A percentile compares a stretch with the other conserved stretches of the same genome.
phyloP scores from a whole-genome alignment of 495 filamentous ascomycete species.

The Thermothielavioides terrestris region DNA sequence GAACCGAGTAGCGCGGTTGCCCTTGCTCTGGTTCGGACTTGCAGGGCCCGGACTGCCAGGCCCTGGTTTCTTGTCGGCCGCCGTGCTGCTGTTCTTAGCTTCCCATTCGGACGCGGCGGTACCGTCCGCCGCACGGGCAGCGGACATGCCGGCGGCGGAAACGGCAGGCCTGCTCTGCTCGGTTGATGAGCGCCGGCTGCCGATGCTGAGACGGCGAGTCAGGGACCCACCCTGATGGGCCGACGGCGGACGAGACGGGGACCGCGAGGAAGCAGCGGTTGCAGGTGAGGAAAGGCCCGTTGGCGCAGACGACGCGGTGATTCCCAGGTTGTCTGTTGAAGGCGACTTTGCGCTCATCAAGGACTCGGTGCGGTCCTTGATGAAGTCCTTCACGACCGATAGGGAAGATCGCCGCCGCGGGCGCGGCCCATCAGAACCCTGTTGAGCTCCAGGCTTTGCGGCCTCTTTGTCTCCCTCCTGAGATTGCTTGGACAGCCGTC shows the following conservation, averaged over 20 bases:
- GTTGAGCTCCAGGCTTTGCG: conserved; percentile 18
- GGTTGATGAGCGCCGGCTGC: conserved; percentile 38
- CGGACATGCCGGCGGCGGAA: conserved; percentile 16
- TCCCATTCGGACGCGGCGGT: conserved; percentile 27
- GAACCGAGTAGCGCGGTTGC: conserved; percentile 60
- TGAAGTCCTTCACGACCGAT: conserved; percentile 44
- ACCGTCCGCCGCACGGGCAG: conserved; percentile 25
- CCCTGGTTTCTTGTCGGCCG: conserved; percentile 12
- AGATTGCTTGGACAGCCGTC: conserved; percentile 28
- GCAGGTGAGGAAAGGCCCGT: conserved; percentile 22
- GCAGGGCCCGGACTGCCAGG: conserved; percentile 10
- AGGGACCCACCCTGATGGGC: conserved; percentile 26
- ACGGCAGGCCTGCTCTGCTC: conserved; percentile 18
- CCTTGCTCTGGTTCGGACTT: conserved; percentile 40
- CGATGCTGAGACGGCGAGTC: conserved; percentile 35
- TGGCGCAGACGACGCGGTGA: conserved; percentile 17
- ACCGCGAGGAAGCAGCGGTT: conserved; percentile 23
- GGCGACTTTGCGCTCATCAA: conserved; percentile 28
- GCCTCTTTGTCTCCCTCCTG: conserved; percentile 22
- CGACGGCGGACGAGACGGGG: conserved; percentile 38
- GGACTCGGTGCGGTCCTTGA: conserved; percentile 41
- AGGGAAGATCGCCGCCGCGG: conserved; percentile 39
- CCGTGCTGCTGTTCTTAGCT: conserved; percentile 7
- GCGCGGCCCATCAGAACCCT: conserved; percentile 12
- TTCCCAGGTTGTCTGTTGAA: conserved; percentile 31